These are phyloP conservation scores for Gossypium laxum DNA, from an alignment of 441 rosid species.

Conservation along the genomic window DNA sequence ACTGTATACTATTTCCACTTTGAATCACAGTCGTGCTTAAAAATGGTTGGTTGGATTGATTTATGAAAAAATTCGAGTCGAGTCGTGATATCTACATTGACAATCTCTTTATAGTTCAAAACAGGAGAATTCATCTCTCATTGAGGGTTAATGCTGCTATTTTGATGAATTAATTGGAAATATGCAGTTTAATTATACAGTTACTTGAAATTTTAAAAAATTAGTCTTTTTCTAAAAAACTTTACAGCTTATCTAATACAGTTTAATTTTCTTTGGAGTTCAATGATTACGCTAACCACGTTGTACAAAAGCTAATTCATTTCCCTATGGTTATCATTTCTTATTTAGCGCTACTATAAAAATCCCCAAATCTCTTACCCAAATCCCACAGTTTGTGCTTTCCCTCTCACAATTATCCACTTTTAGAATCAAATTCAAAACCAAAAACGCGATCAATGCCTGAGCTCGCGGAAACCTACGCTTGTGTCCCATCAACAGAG, in stretches of 20 bases:
- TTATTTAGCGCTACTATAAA: not conserved
- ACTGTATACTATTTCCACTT: not conserved
- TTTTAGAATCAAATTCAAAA: not conserved
- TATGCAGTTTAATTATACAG: not conserved
- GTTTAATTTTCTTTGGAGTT: not conserved
- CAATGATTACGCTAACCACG: not conserved
- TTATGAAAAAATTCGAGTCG: not conserved
- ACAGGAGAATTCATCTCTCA: not conserved
- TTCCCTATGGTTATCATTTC: not conserved
- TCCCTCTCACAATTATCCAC: not conserved
- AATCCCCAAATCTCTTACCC: not conserved
- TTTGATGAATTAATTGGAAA: not conserved
- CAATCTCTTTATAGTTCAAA: not conserved
- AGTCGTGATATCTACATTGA: not conserved
- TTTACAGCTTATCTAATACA: not conserved
- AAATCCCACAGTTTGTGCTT: not conserved
- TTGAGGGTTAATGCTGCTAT: not conserved
- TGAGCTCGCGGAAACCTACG: constrained; percentile 64
- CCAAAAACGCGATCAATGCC: constrained; percentile 23
- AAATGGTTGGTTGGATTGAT: not conserved
- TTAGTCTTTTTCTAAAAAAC: not conserved
- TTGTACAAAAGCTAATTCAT: not conserved
- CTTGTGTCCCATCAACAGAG: constrained; percentile 79
- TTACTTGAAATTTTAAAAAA: not conserved
- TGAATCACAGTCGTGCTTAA: not conserved